phyloP scores from a whole-genome alignment of 768 basidiomycete genomes.

The Chalciporus sphaerocephalus region DNA sequence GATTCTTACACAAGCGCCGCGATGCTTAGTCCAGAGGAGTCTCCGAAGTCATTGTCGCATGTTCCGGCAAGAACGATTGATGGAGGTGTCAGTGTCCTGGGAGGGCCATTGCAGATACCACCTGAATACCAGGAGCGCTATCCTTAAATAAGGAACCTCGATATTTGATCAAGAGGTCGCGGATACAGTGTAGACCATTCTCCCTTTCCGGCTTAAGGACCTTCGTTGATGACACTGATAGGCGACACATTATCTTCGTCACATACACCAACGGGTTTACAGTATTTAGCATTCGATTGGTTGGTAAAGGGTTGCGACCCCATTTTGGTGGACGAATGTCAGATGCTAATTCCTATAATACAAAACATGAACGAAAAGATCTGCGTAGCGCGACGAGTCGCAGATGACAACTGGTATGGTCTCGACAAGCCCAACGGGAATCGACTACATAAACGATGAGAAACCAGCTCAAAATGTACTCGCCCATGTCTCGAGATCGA shows the following conservation, averaged over 20 bases:
- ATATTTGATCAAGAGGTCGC: not conserved
- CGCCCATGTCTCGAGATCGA: constrained; percentile 80
- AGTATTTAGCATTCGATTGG: not conserved
- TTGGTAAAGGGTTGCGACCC: not conserved
- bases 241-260: not conserved
- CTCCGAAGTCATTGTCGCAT: not conserved
- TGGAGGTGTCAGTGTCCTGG: constrained; percentile 1
- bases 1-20: not conserved
- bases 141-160: not conserved
- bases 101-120: not conserved
- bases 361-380: constrained; percentile 29
- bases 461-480: constrained; percentile 53
- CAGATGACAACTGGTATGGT: constrained; percentile 28
- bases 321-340: constrained; percentile 9
- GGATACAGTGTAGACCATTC: not conserved
- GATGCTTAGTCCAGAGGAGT: not conserved
- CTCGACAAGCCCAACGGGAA: constrained; percentile 9
- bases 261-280: not conserved
- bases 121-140: constrained; percentile 4
- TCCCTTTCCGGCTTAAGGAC: not conserved
- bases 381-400: constrained; percentile 26
- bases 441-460: constrained; percentile 12
- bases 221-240: not conserved
- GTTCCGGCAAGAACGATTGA: constrained; percentile 3
- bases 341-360: constrained; percentile 29